Evolutionary conservation across 345 rosid species (phyloP), one percentile per base, ranked within the genome.

Genomic region (Nephelium lappaceum): DNA sequence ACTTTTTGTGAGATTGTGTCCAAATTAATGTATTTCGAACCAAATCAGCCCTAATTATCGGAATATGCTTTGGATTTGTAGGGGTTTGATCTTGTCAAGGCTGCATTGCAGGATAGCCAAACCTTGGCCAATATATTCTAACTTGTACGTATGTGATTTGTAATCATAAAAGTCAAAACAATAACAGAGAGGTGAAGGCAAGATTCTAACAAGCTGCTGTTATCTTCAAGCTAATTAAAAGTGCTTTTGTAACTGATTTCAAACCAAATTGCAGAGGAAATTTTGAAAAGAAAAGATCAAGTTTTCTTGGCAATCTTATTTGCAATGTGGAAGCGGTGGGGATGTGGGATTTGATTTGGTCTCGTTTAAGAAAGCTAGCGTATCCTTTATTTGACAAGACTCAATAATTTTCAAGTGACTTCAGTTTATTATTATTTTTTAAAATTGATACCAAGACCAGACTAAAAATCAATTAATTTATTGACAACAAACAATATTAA

Each of bases 181-280:
- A 10, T 61, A 5, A 19, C 60, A 74, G 27, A 74, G 24, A 45
- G 27, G 77, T 63, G 43, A 74, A 63, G 69, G 69, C 42, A 63
- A 42, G 4, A 19, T 16, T 5, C 0, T 31, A 8, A 12, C 8
- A 25, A 36, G 31, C 66, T 36, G 12, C 8, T 38, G 25, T 71
- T n/a, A 36, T 66, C 16, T 15, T 42, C 16, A 14, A 73, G 14
- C 47, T 8, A 25, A 7, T 21, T 60, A 10, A 10, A 25, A 75
- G 71, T 75, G 78, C 71, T 65, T 64, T 16, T 45, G 27, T 45
- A 64, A 75, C 49, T 6, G 60, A 75, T 75, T 70, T 61, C 77
- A 73, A 42, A 60, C 55, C 77, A 4, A 41, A 41, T 11, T 25
- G 42, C 9, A 12, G 64, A 31, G n/a, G 60, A 72, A 69, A 68